Base-by-base conservation (phyloP, 1,139 yeast species). In the Sugiyamaella xylanicola region DNA sequence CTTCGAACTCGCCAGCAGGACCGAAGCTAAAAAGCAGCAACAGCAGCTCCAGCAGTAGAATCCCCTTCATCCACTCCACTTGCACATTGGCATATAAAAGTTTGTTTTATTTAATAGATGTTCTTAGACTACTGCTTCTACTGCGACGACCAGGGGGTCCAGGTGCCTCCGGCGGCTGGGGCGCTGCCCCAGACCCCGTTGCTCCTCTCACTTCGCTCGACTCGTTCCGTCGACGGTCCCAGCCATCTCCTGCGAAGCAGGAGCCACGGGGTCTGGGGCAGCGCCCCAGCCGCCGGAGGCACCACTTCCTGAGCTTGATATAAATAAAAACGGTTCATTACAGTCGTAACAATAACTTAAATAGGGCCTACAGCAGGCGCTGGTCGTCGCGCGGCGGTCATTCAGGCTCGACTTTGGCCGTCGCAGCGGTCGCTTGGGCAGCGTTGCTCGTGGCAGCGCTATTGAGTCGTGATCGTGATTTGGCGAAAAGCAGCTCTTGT, bases 401-500 rank as follows among this genome's bases (percentile, higher is more conserved):
- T 19, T 48, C 40, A 13, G 53, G 55, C 35, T 29, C 56, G 13
- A 48, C 48, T 32, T 54, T 54, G 7, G 42, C 39, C 2, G 55
- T 22, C n/a, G 51, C n/a, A 4, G 52, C 27, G 4, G 37, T 15
- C 4, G 37, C 37, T n/a, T 32, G 37, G 37, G 37, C 37, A 8
- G 37, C 37, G 37, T n/a, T 32, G 37, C 13, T 32, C 17, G 51
- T 43, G 39, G 61, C 55, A 16, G 60, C 57, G 45, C 68, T 68
- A 60, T 70, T 67, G 29, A 72, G 65, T 44, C 71, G 66, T 58
- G 90, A 91, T 61, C 98, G 79, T 29, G 97, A 89, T 68, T 88
- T 86, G 64, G 93, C 88, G 73, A 93, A 92, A 60, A 93, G 76
- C 68, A 88, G 95, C 68, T 93, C 98, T 70, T 93, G 99, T 70